phyloP scores from a whole-genome alignment of 2,329 filamentous ascomycete genomes.

The Exserohilum rostratum region DNA sequence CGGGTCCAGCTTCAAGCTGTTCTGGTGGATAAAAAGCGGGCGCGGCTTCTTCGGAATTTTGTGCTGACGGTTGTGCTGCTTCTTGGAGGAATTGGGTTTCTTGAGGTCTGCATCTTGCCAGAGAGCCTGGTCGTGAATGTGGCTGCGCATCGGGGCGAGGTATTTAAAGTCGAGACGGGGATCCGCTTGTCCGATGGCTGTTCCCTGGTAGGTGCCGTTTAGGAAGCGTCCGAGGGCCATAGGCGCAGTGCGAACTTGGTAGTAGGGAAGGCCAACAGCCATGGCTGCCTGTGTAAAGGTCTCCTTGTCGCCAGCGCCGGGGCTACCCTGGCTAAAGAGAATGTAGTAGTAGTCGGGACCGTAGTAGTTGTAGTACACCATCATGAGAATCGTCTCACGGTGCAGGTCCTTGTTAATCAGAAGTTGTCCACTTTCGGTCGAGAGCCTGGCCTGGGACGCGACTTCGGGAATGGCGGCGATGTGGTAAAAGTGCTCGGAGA shows the following conservation, averaged over 20 bases:
- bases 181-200: constrained; percentile 28
- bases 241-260: constrained; percentile 48
- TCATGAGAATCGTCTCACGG: constrained; percentile 55
- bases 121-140: constrained; percentile 15
- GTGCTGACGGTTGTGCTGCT: constrained; percentile 8
- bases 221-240: constrained; percentile 37
- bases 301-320: constrained; percentile 57
- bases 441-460: constrained; percentile 39
- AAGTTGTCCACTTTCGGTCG: constrained; percentile 58
- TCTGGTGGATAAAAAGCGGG: constrained; percentile 32
- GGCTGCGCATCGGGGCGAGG: constrained; percentile 20
- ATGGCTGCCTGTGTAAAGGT: constrained; percentile 56
- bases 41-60: constrained; percentile 10
- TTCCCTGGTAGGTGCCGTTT: constrained; percentile 17
- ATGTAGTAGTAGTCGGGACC: constrained; percentile 60
- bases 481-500: constrained; percentile 54
- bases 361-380: constrained; percentile 63
- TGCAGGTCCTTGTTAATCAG: constrained; percentile 58
- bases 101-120: constrained; percentile 18
- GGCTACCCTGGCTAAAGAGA: constrained; percentile 53
- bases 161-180: constrained; percentile 27
- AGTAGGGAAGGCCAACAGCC: constrained; percentile 50
- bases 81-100: background rate
- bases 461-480: constrained; percentile 49
- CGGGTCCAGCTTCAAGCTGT: constrained; percentile 27